phyloP scores from a whole-genome alignment of 208 protist genomes.

The Crithidia sp. region DNA sequence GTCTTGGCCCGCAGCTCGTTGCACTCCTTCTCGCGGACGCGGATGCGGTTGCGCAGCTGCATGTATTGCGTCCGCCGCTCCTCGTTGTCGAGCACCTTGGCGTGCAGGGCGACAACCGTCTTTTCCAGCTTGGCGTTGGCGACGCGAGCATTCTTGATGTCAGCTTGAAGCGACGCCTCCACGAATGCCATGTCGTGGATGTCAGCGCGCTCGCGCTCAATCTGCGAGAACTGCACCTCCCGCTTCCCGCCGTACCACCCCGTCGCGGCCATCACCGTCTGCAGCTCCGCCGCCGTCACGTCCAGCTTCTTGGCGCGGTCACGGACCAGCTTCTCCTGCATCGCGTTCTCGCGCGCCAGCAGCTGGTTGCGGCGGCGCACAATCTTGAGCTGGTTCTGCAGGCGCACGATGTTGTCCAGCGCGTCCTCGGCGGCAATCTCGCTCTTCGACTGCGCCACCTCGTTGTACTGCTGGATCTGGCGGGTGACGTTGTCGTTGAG shows the following conservation, averaged over 20 bases:
- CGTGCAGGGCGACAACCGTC: slow-evolving; percentile 50
- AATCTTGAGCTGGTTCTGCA: slow-evolving; percentile 91
- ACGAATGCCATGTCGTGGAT: slow-evolving; percentile 73
- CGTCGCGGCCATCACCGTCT: slow-evolving; percentile 57
- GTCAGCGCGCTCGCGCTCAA: slow-evolving; percentile 37
- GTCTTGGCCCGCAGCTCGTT: slow-evolving; percentile 65
- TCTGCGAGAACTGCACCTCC: slow-evolving; percentile 45
- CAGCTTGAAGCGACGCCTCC: slow-evolving; percentile 53
- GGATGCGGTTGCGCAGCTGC: slow-evolving; percentile 74
- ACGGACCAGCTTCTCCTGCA: slow-evolving; percentile 66
- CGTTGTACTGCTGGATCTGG: slow-evolving; percentile 73
- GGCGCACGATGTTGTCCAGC: slow-evolving; percentile 77
- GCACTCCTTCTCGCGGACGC: slow-evolving; percentile 71
- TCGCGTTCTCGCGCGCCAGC: slow-evolving; percentile 69
- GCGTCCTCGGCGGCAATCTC: slow-evolving; percentile 86
- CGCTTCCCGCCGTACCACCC: slow-evolving; percentile 71
- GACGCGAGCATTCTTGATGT: slow-evolving; percentile 60
- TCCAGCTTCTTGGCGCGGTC: slow-evolving; percentile 64
- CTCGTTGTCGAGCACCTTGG: slow-evolving; percentile 40
- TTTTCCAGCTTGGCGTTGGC: slow-evolving; percentile 82
- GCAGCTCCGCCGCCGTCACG: slow-evolving; percentile 41
- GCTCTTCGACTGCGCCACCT: slow-evolving; percentile 32
- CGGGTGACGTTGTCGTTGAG: slow-evolving; percentile 65
- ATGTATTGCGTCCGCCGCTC: slow-evolving; percentile 61
- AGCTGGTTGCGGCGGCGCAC: slow-evolving; percentile 78